Evolutionary conservation across 2,329 filamentous ascomycete genomes (phyloP).

Genomic region (Fusarium sarcochroum): DNA sequence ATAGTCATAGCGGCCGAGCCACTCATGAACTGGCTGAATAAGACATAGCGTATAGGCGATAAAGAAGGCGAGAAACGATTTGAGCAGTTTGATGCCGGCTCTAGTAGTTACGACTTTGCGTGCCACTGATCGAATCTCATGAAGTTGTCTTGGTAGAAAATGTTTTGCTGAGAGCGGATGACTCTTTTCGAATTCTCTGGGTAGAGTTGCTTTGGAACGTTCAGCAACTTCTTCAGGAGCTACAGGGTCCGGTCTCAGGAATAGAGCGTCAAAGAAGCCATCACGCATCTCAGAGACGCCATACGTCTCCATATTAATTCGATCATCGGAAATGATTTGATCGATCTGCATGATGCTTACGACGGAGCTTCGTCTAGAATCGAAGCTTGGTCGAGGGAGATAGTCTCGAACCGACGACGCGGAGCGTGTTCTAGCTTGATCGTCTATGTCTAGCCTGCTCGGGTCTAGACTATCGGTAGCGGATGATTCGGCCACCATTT

Average conservation of each 20-base stretch:
- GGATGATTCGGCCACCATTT: slow-evolving; percentile 21
- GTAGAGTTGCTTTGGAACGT: slow-evolving; percentile 61
- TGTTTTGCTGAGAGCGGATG: slow-evolving; percentile 62
- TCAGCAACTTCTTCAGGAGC: slow-evolving; percentile 57
- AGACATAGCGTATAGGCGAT: slow-evolving; percentile 69
- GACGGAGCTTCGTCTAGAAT: slow-evolving; percentile 49
- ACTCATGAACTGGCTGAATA: slow-evolving; percentile 61
- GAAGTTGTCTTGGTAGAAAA: slow-evolving; percentile 64
- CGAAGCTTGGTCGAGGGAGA: slow-evolving; percentile 40
- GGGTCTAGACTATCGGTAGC: slow-evolving; percentile 36
- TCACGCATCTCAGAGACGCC: slow-evolving; percentile 61
- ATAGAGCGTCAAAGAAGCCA: slow-evolving; percentile 64
- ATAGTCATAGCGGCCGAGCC: slow-evolving; percentile 68
- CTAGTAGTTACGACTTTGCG: slow-evolving; percentile 62
- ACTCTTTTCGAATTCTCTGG: slow-evolving; percentile 61
- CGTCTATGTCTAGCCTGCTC: slow-evolving; percentile 37
- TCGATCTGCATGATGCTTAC: slow-evolving; percentile 53
- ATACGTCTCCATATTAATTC: slow-evolving; percentile 57
- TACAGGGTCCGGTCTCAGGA: slow-evolving; percentile 58
- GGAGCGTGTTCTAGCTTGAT: slow-evolving; percentile 14
- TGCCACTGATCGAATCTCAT: slow-evolving; percentile 58
- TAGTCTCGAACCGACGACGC: slow-evolving; percentile 25
- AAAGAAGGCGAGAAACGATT: slow-evolving; percentile 70
- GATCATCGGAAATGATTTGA: slow-evolving; percentile 53
- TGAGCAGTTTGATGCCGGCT: slow-evolving; percentile 65